These are phyloP conservation scores for Trifolium subterraneum DNA, from an alignment of 306 rosid genomes.

Conservation along the genomic window DNA sequence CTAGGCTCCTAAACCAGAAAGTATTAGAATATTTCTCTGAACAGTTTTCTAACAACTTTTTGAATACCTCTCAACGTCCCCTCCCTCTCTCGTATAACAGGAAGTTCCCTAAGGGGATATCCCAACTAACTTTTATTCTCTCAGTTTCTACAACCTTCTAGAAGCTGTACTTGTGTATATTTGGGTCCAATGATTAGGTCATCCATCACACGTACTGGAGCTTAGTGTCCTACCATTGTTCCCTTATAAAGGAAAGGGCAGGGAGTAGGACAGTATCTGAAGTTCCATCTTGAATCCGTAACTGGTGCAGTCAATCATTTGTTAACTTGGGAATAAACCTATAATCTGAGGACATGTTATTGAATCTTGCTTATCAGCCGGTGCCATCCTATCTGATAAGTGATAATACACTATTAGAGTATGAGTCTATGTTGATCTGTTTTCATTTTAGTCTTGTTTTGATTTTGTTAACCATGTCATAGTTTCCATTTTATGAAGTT, in stretches of 20 bases:
- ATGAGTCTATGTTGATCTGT: conserved; percentile 11
- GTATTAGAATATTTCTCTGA: too few relatives aligned
- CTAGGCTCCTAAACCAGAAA: too few relatives aligned
- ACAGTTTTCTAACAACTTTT: too few relatives aligned
- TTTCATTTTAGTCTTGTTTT: conserved; percentile 25
- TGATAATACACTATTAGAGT: conserved; percentile 6
- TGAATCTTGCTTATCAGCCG: conserved; percentile 27
- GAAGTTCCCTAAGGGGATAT: too few relatives aligned
- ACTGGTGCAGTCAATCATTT: not conserved
- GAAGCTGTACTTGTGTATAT: too few relatives aligned
- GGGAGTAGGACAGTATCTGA: conserved; percentile 4
- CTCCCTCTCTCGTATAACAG: too few relatives aligned
- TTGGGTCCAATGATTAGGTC: too few relatives aligned
- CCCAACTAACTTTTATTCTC: too few relatives aligned
- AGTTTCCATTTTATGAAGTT: conserved; percentile 25
- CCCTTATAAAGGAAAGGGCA: conserved; percentile 13
- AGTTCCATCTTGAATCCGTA: conserved; percentile 4
- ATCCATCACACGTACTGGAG: too few relatives aligned
- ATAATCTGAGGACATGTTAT: conserved; percentile 24
- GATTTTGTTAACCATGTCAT: conserved; percentile 11
- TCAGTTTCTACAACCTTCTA: too few relatives aligned
- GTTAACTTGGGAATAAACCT: not conserved
- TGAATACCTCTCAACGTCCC: too few relatives aligned
- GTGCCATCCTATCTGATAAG: conserved; percentile 19
- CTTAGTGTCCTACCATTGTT: not conserved